These are phyloP conservation scores for Hibiscus syriacus DNA, from an alignment of 345 rosid genomes.

Conservation along the genomic window DNA sequence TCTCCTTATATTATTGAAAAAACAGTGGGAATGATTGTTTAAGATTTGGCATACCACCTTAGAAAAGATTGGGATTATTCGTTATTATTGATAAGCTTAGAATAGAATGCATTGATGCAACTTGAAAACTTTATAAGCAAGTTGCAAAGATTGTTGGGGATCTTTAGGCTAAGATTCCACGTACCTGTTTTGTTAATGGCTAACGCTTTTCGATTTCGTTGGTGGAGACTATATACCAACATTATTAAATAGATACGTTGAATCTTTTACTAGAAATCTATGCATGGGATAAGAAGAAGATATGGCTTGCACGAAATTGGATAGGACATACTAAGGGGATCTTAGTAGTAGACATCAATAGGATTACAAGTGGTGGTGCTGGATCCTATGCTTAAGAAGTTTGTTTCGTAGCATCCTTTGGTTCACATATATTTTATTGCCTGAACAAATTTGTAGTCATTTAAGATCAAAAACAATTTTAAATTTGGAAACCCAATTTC, in stretches of 20 bases:
- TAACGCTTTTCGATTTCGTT: background rate
- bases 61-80: too few species aligned
- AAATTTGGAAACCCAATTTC: too few species aligned
- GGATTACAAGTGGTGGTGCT: background rate
- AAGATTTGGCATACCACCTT: background rate
- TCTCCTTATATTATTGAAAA: too few species aligned
- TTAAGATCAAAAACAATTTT: too few species aligned
- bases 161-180: background rate
- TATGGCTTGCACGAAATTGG: background rate
- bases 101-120: background rate
- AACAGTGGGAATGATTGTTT: background rate
- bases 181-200: background rate
- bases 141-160: background rate
- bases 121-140: background rate
- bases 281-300: background rate
- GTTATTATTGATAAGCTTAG: background rate
- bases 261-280: background rate
- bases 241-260: background rate
- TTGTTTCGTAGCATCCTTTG: slow-evolving; percentile 5
- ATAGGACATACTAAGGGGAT: background rate
- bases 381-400: background rate
- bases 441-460: too few species aligned
- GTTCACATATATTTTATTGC: background rate
- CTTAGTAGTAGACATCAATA: background rate
- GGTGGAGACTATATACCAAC: background rate